phyloP scores from a whole-genome alignment of 495 filamentous ascomycete species.

The Penicillium cataractarum region DNA sequence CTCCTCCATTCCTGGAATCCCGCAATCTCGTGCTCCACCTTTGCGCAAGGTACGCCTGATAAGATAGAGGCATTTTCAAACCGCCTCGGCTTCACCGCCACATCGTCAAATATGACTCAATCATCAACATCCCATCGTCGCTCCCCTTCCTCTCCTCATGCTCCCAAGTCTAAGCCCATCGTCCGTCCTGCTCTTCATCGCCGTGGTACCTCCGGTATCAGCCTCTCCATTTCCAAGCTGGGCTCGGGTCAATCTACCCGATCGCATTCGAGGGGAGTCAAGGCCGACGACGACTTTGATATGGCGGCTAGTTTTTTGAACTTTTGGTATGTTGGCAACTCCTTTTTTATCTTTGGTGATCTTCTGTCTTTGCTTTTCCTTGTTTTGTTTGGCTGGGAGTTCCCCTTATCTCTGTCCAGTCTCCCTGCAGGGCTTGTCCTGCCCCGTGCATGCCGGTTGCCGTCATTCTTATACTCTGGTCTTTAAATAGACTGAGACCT shows the following conservation, averaged over 20 bases:
- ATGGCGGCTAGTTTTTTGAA: conserved; percentile 68
- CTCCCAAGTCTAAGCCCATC: conserved; percentile 35
- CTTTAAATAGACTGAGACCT: conserved; percentile 18
- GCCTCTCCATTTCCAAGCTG: conserved; percentile 43
- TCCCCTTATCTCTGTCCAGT: conserved; percentile 32
- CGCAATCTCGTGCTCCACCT: conserved; percentile 34
- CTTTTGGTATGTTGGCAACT: conserved; percentile 59
- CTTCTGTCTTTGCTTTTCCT: conserved; percentile 7
- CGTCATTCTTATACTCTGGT: conserved; percentile 13
- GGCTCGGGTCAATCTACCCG: conserved; percentile 35
- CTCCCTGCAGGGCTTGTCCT: conserved; percentile 17
- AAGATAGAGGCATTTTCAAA: conserved; percentile 40
- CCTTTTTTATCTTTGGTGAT: background rate
- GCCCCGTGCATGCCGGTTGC: conserved; percentile 31
- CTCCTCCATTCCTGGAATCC: conserved; percentile 5
- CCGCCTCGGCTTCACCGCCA: conserved; percentile 41
- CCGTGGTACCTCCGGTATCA: conserved; percentile 40
- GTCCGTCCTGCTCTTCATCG: conserved; percentile 41
- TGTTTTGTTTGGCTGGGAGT: too few relatives aligned
- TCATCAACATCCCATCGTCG: conserved; percentile 38
- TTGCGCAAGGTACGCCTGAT: conserved; percentile 25
- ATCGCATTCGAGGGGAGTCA: conserved; percentile 18
- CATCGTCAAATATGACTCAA: conserved; percentile 45
- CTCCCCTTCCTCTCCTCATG: conserved; percentile 40
- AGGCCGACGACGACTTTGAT: conserved; percentile 47